phyloP scores from a whole-genome alignment of 352 stramenopile genomes.

The Phytopythium vexans region DNA sequence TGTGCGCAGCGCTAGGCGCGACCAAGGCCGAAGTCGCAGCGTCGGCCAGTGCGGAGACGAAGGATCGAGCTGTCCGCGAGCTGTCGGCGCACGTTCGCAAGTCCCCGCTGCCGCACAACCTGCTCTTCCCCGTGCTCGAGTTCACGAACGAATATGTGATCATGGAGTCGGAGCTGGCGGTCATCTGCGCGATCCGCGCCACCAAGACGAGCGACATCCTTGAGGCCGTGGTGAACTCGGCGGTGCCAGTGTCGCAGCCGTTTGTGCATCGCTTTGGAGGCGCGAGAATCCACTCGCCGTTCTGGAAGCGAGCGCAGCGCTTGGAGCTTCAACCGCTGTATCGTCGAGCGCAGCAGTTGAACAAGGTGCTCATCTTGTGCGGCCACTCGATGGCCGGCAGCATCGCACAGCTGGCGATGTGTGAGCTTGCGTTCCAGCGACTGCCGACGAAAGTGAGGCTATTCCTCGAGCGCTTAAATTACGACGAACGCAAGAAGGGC shows the following conservation, averaged over 20 bases:
- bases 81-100: conserved; percentile 55
- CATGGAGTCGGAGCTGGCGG: conserved; percentile 50
- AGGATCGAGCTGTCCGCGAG: conserved; percentile 20
- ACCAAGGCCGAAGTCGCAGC: conserved; percentile 17
- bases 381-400: conserved; percentile 77
- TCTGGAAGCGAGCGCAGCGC: conserved; percentile 64
- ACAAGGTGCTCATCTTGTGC: conserved; percentile 69
- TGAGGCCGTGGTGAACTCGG: conserved; percentile 61
- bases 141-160: conserved; percentile 49
- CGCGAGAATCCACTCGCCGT: conserved; percentile 64
- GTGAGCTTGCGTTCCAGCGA: conserved; percentile 62
- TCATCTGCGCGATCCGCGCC: conserved; percentile 68
- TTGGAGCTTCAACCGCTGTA: conserved; percentile 46
- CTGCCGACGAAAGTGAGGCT: conserved; percentile 35
- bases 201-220: conserved; percentile 58
- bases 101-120: conserved; percentile 55
- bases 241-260: conserved; percentile 56
- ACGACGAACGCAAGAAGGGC: conserved; percentile 40
- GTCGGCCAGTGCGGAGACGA: conserved; percentile 7
- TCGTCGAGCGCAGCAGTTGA: conserved; percentile 21
- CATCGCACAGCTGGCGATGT: conserved; percentile 70
- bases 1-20: conserved; percentile 53
- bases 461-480: conserved; percentile 44
- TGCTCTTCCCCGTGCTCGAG: conserved; percentile 49
- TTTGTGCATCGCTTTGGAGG: conserved; percentile 72